Evolutionary conservation across 768 basidiomycete species (phyloP).

Genomic region (Suillus subluteus): DNA sequence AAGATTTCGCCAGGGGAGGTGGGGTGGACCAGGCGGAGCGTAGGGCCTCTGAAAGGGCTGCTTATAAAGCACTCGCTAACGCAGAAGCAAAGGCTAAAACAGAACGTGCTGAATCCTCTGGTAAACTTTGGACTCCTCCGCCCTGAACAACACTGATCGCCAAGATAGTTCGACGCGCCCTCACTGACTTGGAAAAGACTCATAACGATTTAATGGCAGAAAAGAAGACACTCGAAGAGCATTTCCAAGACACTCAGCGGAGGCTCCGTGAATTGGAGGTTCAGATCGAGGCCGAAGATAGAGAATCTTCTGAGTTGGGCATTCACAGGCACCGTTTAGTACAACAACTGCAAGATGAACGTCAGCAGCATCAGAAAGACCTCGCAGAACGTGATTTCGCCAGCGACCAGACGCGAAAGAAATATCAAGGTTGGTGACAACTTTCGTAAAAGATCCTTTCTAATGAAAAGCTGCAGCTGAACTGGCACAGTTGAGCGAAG

Average conservation of each 20-base stretch:
- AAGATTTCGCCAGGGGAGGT: slow-evolving; percentile 77
- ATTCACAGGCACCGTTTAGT: slow-evolving; percentile 67
- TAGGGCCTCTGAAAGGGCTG: slow-evolving; percentile 70
- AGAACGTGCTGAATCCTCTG: slow-evolving; percentile 65
- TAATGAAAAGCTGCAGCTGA: slow-evolving; percentile 51
- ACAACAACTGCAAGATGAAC: slow-evolving; percentile 78
- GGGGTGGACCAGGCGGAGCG: slow-evolving; percentile 70
- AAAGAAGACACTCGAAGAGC: slow-evolving; percentile 53
- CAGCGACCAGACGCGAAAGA: slow-evolving; percentile 80
- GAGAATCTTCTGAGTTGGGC: slow-evolving; percentile 66
- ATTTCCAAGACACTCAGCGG: slow-evolving; percentile 52
- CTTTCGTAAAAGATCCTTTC: slow-evolving; percentile 6
- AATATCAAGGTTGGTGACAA: slow-evolving; percentile 69
- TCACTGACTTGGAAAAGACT: slow-evolving; percentile 64
- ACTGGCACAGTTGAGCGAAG: slow-evolving; percentile 79
- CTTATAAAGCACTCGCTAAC: slow-evolving; percentile 55
- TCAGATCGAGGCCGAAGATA: slow-evolving; percentile 69
- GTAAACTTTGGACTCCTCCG: slow-evolving; percentile 37
- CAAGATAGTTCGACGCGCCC: slow-evolving; percentile 56
- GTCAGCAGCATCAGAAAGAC: slow-evolving; percentile 79
- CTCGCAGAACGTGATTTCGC: slow-evolving; percentile 79
- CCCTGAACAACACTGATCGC: slow-evolving; percentile 15
- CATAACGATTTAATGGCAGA: slow-evolving; percentile 55
- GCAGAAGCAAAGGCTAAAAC: slow-evolving; percentile 62
- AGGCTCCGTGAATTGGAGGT: slow-evolving; percentile 61